Evolutionary conservation across 2,329 filamentous ascomycete genomes (phyloP), one percentile per base, ranked within the genome.

Genomic region (Tolypocladium paradoxum): DNA sequence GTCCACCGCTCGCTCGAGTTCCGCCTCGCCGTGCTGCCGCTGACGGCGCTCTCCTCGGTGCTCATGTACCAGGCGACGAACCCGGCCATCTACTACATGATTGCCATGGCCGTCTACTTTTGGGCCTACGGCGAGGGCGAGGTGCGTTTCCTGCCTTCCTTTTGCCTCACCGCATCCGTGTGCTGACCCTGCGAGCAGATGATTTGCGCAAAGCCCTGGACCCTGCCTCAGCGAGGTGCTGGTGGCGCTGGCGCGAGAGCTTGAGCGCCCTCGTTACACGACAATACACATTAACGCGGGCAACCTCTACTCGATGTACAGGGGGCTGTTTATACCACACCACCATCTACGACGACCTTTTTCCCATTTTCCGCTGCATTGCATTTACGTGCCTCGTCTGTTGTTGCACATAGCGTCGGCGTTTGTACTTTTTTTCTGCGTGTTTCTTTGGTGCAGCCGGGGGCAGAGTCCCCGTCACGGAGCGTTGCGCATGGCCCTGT

Each of bases 111-210:
- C 8, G 85, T 93, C 16, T 99, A 97, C 70, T 96, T 97, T 64
- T 96, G 91, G 91, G 93, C 89, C 1, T 97, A 95, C 64, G 93
- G 87, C 64, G 92, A 99, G 71, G 93, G 93, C 71, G 93, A 99
- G 85, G 91, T 96, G 72, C 66, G 86, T 75, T 60, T 50, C 33
- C 27, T 29, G 12, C 18, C 33, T 6, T 18, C 11, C 14, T 51
- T 3, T 14, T 4, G 8, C 14, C 33, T 16, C 6, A 7, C 12
- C 6, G 14, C 11, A 1, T 27, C 2, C 6, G 29, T 33, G 31
- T 33, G 6, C 57, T 59, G 53, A 62, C 53, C 51, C 46, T 54
- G 1, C n/a, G 12, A 31, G 18, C 53, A 87, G 83, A 78, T 85
- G 54, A 80, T 88, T 53, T 87, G 84, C 66, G 74, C 80, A 47